Evolutionary conservation across 169 alveolate species (phyloP), one percentile per base, ranked within the genome.

Genomic region (Theileria luwenshuni): DNA sequence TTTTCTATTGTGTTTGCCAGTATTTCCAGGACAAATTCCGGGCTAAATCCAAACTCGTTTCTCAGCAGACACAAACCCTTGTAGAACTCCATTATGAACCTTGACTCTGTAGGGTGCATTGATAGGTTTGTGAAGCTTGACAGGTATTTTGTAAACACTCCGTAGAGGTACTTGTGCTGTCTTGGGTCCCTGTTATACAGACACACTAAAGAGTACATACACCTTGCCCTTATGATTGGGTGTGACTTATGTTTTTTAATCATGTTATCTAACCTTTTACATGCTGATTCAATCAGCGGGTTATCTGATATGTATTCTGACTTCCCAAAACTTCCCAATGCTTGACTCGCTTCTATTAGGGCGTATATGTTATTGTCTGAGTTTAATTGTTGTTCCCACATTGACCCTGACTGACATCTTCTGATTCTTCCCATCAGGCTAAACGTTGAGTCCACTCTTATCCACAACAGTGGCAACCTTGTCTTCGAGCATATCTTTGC

Each of bases 351-450:
- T 54, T 92, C 96, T 21, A 92, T 56, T 54, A 90, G 95, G 1
- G 87, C 35, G 47, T 59, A 83, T 2, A 88, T 69, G 69, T 87
- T 89, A 45, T 85, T 91, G 56, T 92, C 96, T 60, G 86, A 85
- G 58, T 79, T 62, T 59, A 92, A 73, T 85, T 92, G 96, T 76
- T 92, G 96, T 74, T 91, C 94, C 96, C 96, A 92, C 96, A 92
- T 92, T 38, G 92, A 64, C 70, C 91, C 54, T 77, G 88, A 71
- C 87, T 92, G 94, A 47, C 91, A 71, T 19, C 93, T 72, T 47
- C 94, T 74, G 32, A 77, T 87, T 84, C 96, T 62, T 1, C 90
- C 94, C 17, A 90, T 27, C 65, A 91, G 68, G 52, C 69, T 51
- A 51, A 86, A 90, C 25, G 65, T 69, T 41, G 91, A 87, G 84